Base-by-base conservation (phyloP, 2,329 filamentous ascomycete genomes). In the Calonectria fujianensis region DNA sequence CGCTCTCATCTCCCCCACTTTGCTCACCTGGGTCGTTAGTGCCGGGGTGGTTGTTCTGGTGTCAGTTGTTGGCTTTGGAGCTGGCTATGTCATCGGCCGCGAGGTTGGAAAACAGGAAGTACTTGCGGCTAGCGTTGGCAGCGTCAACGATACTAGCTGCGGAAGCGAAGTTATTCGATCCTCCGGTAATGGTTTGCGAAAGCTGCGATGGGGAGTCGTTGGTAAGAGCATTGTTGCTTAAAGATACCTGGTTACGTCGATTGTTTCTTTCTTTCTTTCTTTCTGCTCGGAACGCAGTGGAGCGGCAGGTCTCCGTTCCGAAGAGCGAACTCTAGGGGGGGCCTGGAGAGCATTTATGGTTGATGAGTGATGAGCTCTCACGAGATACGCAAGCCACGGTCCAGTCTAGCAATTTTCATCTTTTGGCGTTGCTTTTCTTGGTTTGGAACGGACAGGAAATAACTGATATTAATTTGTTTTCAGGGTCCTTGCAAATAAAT, bases 21-120 rank as follows among this genome's bases (percentile, higher is more conserved):
- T 93, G 10, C 82, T 93, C 65, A 91, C 92, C 0, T 93, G 92
- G 91, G 91, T 92, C 8, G 88, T 94, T 69, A 91, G 90, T 72
- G 92, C 92, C 10, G 92, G 93, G 24, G 92, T 94, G 1, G 90
- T 94, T 2, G 91, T 94, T 11, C 87, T 94, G 14, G 90, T 94
- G 4, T 92, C 91, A 10, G 92, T 93, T 1, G 92, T 94, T 41
- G 92, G 92, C 2, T 94, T 94, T 77, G 91, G 92, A 3, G 92
- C 92, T 11, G 92, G 93, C 14, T 93, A 93, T 79, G 92, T 93
- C 31, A 91, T 93, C 74, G 92, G 93, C 7, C 87, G 92, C 32
- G 92, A 94, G 78, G 91, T 93, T 31, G 92, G 92, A 4, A 88
- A 90, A 41, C 90, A 93, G 77, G 92, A 94, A 80, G 83, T 86